Percentiles rank a stretch among this genome's conserved stretches.
These are phyloP conservation scores for Venturia nashicola DNA, from an alignment of 2,329 filamentous ascomycete genomes.

Conservation along the genomic window DNA sequence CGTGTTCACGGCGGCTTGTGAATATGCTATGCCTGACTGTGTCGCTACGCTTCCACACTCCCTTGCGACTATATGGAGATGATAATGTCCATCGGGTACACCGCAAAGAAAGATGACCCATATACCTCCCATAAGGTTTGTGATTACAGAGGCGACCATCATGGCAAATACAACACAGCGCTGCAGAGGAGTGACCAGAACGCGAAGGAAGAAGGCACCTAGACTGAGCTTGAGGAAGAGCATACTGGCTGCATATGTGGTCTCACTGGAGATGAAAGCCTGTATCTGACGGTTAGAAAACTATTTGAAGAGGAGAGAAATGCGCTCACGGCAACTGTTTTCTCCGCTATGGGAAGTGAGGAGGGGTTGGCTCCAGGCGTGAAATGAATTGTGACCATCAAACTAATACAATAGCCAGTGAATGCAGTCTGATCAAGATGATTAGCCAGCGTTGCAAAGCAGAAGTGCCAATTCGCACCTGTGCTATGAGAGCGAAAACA, in stretches of 20 bases:
- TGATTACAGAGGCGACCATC: constrained; percentile 19
- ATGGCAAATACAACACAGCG: constrained; percentile 16
- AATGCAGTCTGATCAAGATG: background rate
- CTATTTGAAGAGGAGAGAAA: background rate
- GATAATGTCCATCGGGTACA: constrained; percentile 12
- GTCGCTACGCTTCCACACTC: background rate
- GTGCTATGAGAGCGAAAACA: background rate
- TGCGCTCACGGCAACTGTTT: background rate
- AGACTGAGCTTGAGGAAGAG: constrained; percentile 33
- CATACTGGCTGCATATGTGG: constrained; percentile 24
- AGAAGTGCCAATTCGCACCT: background rate
- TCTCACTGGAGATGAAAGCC: background rate
- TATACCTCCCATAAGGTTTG: constrained; percentile 20
- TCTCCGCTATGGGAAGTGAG: background rate
- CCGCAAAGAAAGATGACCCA: constrained; percentile 21
- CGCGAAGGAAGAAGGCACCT: constrained; percentile 31
- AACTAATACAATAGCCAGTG: background rate
- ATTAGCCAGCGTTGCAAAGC: background rate
- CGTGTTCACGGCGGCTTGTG: constrained; percentile 21
- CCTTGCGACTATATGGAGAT: background rate
- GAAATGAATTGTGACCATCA: background rate
- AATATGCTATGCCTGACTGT: constrained; percentile 10
- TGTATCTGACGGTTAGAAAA: background rate
- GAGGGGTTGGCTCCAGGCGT: background rate
- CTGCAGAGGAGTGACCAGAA: constrained; percentile 28